These are phyloP conservation scores for Fraxinus baroniana DNA, from an alignment of 305 asterid species.

Conservation along the genomic window DNA sequence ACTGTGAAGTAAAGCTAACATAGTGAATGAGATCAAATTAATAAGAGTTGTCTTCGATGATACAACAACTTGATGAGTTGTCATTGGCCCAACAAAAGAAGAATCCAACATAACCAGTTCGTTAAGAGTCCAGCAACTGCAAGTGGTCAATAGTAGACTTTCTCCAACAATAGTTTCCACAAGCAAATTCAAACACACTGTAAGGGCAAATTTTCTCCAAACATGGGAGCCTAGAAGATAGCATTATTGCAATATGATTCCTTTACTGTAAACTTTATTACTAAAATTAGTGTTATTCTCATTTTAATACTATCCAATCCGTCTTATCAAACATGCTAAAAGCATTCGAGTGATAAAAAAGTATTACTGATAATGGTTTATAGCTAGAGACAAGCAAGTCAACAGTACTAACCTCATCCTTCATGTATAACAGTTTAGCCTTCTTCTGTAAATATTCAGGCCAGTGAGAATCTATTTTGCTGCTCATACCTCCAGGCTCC, in stretches of 20 bases:
- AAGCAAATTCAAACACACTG: not conserved
- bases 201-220: not conserved
- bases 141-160: not conserved
- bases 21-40: not conserved
- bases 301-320: not conserved
- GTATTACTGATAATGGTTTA: not conserved
- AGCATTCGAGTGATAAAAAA: not conserved
- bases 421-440: constrained; percentile 68
- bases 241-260: not conserved
- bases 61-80: not conserved
- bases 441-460: constrained; percentile 54
- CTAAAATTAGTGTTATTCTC: not conserved
- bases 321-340: not conserved
- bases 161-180: not conserved
- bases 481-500: constrained; percentile 29
- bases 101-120: not conserved
- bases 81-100: not conserved
- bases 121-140: not conserved
- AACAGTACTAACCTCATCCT: constrained; percentile 67
- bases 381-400: not conserved
- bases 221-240: not conserved
- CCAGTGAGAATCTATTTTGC: constrained; percentile 34
- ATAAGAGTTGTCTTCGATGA: not conserved
- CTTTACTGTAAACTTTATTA: not conserved
- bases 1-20: not conserved